Conservation (phyloP, 257 asterid species). For the Solanum virginianum region DNA sequence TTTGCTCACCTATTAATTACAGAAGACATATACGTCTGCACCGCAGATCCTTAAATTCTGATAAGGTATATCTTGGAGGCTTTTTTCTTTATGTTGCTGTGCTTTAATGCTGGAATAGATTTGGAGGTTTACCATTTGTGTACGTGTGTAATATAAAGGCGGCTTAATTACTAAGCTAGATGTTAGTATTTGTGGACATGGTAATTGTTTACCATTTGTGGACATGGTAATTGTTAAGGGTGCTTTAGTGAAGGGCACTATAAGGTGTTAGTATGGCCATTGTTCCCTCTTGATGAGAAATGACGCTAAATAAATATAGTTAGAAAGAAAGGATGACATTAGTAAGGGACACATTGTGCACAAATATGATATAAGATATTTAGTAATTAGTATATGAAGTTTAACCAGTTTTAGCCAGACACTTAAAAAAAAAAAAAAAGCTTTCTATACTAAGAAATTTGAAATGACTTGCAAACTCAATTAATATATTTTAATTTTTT, state of each 20-base stretch:
- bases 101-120: not conserved
- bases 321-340: not conserved
- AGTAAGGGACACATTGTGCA: not conserved
- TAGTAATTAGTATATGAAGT: not conserved
- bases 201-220: too few relatives aligned
- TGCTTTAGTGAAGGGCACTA: not conserved
- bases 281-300: not conserved
- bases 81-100: not conserved
- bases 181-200: too few relatives aligned
- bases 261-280: not conserved
- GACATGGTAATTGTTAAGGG: not conserved
- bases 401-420: not conserved
- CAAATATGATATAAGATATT: not conserved
- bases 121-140: not conserved
- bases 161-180: not conserved
- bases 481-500: not conserved
- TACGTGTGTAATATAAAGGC: not conserved
- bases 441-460: not conserved
- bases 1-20: slow-evolving; percentile 80
- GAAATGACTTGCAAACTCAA: not conserved
- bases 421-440: not conserved
- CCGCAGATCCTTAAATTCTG: slow-evolving; percentile 61
- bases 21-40: slow-evolving; percentile 85
- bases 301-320: not conserved
- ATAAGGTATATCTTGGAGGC: slow-evolving; percentile 41